Evolutionary conservation across 2,329 filamentous ascomycete species (phyloP).

Genomic region (Alternaria novae-zelandiae): DNA sequence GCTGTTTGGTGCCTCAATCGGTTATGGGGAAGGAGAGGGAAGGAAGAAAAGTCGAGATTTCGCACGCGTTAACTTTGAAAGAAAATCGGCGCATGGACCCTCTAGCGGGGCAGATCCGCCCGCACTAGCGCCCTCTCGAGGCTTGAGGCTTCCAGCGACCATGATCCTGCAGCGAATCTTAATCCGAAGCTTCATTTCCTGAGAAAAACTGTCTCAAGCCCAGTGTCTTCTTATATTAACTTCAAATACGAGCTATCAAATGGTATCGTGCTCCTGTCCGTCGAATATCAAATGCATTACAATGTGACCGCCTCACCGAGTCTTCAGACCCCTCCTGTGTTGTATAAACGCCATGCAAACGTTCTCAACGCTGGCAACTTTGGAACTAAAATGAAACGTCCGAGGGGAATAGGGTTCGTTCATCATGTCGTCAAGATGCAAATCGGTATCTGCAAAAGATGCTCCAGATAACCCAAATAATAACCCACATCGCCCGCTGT

Average conservation of each 20-base stretch:
- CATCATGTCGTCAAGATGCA: slow-evolving; percentile 45
- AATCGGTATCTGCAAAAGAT: slow-evolving; percentile 41
- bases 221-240: slow-evolving; percentile 12
- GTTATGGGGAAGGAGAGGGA: slow-evolving; percentile 52
- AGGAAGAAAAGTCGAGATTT: slow-evolving; percentile 37
- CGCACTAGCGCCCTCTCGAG: slow-evolving; percentile 9
- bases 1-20: slow-evolving; percentile 48
- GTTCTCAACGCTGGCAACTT: slow-evolving; percentile 13
- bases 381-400: slow-evolving; percentile 20
- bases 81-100: slow-evolving; percentile 34
- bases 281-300: slow-evolving; percentile 38
- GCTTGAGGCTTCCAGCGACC: slow-evolving; percentile 18
- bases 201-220: not conserved
- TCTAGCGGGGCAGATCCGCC: slow-evolving; percentile 19
- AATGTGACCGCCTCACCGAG: slow-evolving; percentile 20
- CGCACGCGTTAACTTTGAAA: slow-evolving; percentile 30
- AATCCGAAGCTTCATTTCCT: slow-evolving; percentile 23
- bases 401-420: slow-evolving; percentile 27
- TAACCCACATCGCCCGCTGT: slow-evolving; percentile 33
- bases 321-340: slow-evolving; percentile 1
- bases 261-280: slow-evolving; percentile 47
- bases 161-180: slow-evolving; percentile 22
- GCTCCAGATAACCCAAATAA: slow-evolving; percentile 41
- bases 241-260: slow-evolving; percentile 39
- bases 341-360: slow-evolving; percentile 9